Conservation (phyloP, 2,329 filamentous ascomycete species). For the Fusarium hainanense region DNA sequence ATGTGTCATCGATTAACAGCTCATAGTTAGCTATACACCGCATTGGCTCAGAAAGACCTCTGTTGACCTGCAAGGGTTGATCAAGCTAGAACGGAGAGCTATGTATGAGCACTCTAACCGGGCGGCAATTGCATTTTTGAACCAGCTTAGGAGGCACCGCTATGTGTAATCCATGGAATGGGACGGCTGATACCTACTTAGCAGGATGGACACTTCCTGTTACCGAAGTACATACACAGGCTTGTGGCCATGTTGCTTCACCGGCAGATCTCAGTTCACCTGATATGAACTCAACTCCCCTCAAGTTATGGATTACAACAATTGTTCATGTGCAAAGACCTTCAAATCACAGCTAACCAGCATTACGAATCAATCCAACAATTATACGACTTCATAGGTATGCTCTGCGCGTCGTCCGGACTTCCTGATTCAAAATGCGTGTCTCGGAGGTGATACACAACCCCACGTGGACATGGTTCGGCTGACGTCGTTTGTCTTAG, state of each 20-base stretch:
- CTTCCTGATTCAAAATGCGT: not conserved
- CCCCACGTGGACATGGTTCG: not conserved
- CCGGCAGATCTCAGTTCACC: not conserved
- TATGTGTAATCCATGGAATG: not conserved
- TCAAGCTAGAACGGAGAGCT: accelerated
- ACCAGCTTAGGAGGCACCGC: not conserved
- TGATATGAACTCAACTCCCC: not conserved
- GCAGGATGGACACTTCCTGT: not conserved
- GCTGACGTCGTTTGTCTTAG: not conserved
- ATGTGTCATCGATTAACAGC: not conserved
- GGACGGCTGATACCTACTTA: not conserved
- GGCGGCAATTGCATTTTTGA: too few species aligned
- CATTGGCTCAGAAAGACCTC: not conserved
- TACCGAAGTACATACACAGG: constrained; percentile 2
- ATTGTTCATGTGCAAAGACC: not conserved
- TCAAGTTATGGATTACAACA: not conserved
- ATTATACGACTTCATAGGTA: not conserved
- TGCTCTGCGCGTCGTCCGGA: not conserved
- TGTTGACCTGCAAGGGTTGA: not conserved
- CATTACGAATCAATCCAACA: not conserved
- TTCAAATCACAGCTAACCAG: not conserved
- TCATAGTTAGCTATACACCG: not conserved
- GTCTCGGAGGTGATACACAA: not conserved
- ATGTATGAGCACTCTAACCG: not conserved
- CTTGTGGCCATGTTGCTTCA: not conserved